These are phyloP conservation scores for Pigoraptor vietnamica DNA, from an alignment of 78 protist genomes.

Conservation along the genomic window DNA sequence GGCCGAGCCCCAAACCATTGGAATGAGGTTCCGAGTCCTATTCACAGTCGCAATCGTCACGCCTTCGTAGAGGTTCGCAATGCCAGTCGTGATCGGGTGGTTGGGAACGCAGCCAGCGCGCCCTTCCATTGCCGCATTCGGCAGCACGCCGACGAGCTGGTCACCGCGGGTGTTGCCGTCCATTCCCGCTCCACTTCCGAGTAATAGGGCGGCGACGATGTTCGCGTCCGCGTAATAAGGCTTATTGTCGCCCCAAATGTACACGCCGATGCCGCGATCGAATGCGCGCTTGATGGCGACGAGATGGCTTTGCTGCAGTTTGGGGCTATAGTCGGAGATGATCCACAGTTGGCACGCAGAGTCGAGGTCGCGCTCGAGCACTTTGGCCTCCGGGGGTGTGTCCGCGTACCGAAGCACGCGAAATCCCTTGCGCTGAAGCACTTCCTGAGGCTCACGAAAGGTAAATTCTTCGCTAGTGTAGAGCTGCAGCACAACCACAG, in stretches of 20 bases:
- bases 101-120: background rate
- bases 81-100: background rate
- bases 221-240: background rate
- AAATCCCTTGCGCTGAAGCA: background rate
- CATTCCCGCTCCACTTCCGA: background rate
- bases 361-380: background rate
- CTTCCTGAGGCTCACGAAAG: background rate
- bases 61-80: background rate
- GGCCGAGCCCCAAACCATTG: background rate
- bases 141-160: background rate
- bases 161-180: background rate
- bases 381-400: background rate
- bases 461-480: background rate
- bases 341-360: background rate
- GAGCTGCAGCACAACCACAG: background rate
- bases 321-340: background rate
- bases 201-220: background rate
- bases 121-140: background rate
- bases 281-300: background rate
- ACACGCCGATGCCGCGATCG: background rate
- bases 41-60: background rate
- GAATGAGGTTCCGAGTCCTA: background rate
- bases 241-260: background rate
- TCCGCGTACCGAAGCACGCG: background rate
- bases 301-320: background rate